These are phyloP conservation scores for Chlamydomonas sp. DNA, from an alignment of 139 green algal species.

Conservation along the genomic window DNA sequence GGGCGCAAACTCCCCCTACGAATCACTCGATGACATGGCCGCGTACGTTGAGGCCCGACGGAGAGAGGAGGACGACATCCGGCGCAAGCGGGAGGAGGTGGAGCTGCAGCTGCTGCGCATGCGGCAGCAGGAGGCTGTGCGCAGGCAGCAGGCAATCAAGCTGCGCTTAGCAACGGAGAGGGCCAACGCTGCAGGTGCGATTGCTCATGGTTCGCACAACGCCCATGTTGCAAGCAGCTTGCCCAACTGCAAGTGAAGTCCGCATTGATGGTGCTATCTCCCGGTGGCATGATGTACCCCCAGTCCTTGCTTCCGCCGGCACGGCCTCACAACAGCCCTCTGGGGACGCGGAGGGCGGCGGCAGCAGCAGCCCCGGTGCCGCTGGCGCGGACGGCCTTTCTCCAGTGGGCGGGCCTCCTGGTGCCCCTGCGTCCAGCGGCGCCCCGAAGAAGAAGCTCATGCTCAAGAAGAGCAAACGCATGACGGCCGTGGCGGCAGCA, in stretches of 20 bases:
- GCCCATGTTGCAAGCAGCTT: no score
- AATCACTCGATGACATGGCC: constrained; percentile 32
- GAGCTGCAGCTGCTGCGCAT: constrained; percentile 39
- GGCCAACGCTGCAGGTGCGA: constrained; percentile 1
- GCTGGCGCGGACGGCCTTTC: no score
- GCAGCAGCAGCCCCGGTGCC: no score
- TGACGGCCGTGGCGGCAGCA: constrained; percentile 24
- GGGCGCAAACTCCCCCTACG: neutral
- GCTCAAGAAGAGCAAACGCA: constrained; percentile 27
- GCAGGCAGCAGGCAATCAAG: constrained; percentile 22
- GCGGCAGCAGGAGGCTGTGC: constrained; percentile 39
- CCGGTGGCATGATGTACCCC: no score
- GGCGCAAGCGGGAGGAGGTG: constrained; percentile 33
- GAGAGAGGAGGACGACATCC: constrained; percentile 21
- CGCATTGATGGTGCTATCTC: no score
- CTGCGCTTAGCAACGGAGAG: constrained; percentile 4
- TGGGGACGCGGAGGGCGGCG: no score
- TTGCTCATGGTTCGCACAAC: no score
- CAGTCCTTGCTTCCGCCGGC: no score
- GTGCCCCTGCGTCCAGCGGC: no score
- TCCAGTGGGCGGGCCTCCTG: no score
- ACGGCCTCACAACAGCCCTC: no score
- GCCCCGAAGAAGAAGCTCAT: constrained; percentile 15
- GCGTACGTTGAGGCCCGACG: constrained; percentile 24
- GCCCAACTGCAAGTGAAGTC: no score